Base-by-base conservation (phyloP, 75 land plant species). In the Pinus taeda region DNA sequence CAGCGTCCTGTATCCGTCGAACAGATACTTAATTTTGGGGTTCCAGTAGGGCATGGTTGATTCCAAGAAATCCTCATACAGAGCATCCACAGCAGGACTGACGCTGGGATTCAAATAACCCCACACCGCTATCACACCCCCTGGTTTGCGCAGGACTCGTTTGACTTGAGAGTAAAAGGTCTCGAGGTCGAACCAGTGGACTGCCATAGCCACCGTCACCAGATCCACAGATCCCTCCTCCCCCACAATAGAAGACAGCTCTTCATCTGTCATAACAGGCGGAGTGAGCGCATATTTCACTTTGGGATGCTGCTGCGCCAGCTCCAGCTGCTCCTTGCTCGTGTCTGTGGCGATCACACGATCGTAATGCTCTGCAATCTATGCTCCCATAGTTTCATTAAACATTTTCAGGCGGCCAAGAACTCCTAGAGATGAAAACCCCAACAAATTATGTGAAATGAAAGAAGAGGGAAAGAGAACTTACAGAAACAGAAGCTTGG, bases 401-500 rank as follows among this genome's bases (percentile, higher is more conserved):
- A 8, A 45, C 53, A 6, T 6, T 0, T 8, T 8, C 1, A 45
- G 53, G 33, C 33, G 33, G 33, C 33, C 33, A 33, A 33, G 33
- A 33, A 33, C 33, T 45, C 6, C 6, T 7, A 45, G 53, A 45
- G 6, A 45, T 45, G 53, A 45, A 45, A 45, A 45, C 15, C 2
- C 74, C 42, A 39, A 39, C 42, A 39, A 4, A 33, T 33, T 33
- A 33, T 39, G 42, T 39, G 5, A 39, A 39, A 39, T 39, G 42
- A 39, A 39, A 39, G 42, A 39, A 39, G 42, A 39, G 75, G 20
- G 29, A 3, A 37, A 29, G 3, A 63, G 30, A 17, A 56, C 58
- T 59, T 15, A 87, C 89, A 58, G 57, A 53, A n/a, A 81, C 11
- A 29, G 90, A 88, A 17, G 90, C 88, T 62, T 88, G 89, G 60